Base-by-base conservation (phyloP, 2,329 filamentous ascomycete species). In the Beauveria rudraprayagi region DNA sequence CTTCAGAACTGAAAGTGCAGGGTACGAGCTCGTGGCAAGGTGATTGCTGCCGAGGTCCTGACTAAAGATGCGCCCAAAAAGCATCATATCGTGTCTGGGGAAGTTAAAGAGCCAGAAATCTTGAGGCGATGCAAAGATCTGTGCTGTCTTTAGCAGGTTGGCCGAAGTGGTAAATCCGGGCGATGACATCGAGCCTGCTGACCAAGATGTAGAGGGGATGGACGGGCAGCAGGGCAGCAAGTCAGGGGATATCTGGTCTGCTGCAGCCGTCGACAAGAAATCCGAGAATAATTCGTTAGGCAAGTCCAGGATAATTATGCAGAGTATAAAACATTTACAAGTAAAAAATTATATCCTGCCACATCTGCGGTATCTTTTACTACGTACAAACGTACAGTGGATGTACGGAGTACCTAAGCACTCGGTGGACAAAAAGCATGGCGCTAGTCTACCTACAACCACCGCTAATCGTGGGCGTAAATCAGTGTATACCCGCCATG, bases 131-230 rank as follows among this genome's bases (percentile, higher is more conserved):
- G 37, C 37, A 6, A 47, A 59, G 10, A 44, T 59, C 9, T 7
- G 6, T 16, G 22, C 22, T 46, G 34, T 6, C 51, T 30, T 16
- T 46, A 46, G 60, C 60, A 56, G 52, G 55, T 62, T 34, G 64
- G 63, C 1, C 59, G 54, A n/a, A 54, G 54, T 24, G 63, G 60
- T 28, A 28, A 60, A 24, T 61, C 56, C 43, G 43, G 43, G 61
- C 28, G 30, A 46, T 30, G 48, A 56, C 5, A 59, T 65, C 55
- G 63, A 66, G 54, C 61, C 63, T 56, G 55, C 63, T 14, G 60
- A 65, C 17, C 63, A 65, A 17, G 95, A 94, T 68, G 84, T 95
- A 61, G 82, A 95, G 53, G 95, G 95, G 73, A 94, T 91, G 70
- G 34, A 76, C 95, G 62, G 94, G 91, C 95, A 62, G 95, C 91